Conservation (phyloP, 805 yeast genomes). For the Ogataea haglerorum region DNA sequence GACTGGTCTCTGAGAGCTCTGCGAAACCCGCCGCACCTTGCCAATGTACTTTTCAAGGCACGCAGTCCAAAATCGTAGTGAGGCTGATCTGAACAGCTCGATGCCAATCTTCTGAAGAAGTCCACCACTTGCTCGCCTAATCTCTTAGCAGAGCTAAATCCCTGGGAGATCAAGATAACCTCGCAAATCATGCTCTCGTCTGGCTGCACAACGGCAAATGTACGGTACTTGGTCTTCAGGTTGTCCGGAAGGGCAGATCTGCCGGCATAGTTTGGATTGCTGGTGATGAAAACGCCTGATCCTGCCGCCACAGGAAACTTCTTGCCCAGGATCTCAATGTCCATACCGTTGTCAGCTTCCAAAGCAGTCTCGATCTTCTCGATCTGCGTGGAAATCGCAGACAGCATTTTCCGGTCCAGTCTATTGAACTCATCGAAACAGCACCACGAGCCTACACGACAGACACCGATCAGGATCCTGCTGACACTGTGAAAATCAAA, state of each 20-base stretch:
- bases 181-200: constrained; percentile 67
- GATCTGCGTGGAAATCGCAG: constrained; percentile 81
- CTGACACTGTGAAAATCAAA: constrained; percentile 80
- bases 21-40: constrained; percentile 49
- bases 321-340: constrained; percentile 44
- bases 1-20: constrained; percentile 4
- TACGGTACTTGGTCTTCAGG: constrained; percentile 71
- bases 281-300: constrained; percentile 80
- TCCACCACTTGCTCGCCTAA: constrained; percentile 51
- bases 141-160: constrained; percentile 48
- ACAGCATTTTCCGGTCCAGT: constrained; percentile 62
- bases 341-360: constrained; percentile 6
- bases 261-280: constrained; percentile 88
- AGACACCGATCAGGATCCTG: constrained; percentile 71
- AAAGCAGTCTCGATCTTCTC: constrained; percentile 65
- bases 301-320: constrained; percentile 38
- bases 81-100: constrained; percentile 44
- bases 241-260: constrained; percentile 83
- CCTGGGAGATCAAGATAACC: constrained; percentile 69
- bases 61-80: constrained; percentile 93
- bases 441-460: constrained; percentile 88
- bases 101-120: constrained; percentile 47
- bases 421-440: constrained; percentile 96
- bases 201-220: constrained; percentile 70
- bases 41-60: constrained; percentile 66